These are phyloP conservation scores for Vitis amurensis DNA, from an alignment of 164 flowering plant species.

Conservation along the genomic window DNA sequence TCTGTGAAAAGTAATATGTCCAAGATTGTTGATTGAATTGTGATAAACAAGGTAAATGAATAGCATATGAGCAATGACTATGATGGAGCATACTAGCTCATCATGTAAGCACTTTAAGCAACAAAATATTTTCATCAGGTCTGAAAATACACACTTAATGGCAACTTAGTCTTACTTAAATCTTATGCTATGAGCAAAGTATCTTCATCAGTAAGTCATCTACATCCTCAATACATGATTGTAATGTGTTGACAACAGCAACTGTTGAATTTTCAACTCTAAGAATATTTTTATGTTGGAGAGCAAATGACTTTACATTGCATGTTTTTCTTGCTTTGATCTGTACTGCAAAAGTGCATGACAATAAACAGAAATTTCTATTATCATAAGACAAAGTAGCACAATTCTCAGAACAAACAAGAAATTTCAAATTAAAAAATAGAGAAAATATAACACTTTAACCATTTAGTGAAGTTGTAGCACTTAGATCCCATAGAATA, in stretches of 20 bases:
- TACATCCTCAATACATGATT: slow-evolving; percentile 13
- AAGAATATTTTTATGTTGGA: slow-evolving; percentile 11
- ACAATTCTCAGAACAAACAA: too few species aligned
- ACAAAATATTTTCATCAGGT: not conserved
- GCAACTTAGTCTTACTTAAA: slow-evolving; percentile 8
- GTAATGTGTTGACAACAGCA: slow-evolving; percentile 11
- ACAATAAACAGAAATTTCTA: not conserved
- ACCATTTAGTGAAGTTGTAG: not conserved
- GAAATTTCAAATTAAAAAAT: not conserved
- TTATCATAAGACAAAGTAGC: not conserved
- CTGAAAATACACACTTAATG: slow-evolving; percentile 16
- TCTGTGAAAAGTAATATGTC: too few species aligned
- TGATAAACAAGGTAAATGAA: too few species aligned
- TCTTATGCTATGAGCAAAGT: slow-evolving; percentile 13
- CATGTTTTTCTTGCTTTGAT: slow-evolving; percentile 22
- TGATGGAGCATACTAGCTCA: too few species aligned
- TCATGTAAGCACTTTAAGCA: not conserved
- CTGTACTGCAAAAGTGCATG: slow-evolving; percentile 16
- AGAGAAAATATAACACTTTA: not conserved
- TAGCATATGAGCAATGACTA: too few species aligned
- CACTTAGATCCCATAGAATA: not conserved
- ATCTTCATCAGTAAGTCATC: slow-evolving; percentile 22
- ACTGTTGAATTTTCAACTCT: slow-evolving; percentile 8
- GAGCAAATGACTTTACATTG: not conserved
- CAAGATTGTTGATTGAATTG: too few species aligned